Evolutionary conservation across 2,329 filamentous ascomycete genomes (phyloP).

Genomic region (Cordyceps cateniannulata): DNA sequence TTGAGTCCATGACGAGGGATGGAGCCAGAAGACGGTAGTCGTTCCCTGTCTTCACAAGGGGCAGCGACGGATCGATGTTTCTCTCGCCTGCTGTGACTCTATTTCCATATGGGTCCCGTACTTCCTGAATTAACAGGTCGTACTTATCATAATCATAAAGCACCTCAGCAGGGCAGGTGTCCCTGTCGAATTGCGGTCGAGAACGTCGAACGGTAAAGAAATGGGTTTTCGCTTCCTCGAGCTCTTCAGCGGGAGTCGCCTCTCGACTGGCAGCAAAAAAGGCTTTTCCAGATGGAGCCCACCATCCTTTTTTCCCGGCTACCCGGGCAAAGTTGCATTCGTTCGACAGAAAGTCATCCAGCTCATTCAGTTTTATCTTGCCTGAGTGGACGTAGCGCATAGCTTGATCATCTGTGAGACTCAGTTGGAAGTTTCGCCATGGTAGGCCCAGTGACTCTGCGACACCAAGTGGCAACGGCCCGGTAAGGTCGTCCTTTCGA

Average conservation of each 20-base stretch:
- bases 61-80: constrained; percentile 1
- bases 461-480: constrained; percentile 4
- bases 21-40: constrained; percentile 11
- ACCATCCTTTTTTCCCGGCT: neutral
- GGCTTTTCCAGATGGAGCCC: constrained; percentile 4
- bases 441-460: constrained; percentile 5
- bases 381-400: neutral
- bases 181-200: neutral
- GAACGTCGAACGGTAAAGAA: constrained; percentile 9
- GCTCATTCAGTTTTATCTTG: neutral
- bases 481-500: constrained; percentile 7
- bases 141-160: constrained; percentile 8
- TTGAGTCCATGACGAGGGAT: constrained; percentile 10
- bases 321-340: constrained; percentile 3
- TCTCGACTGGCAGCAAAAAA: neutral
- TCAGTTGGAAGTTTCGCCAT: constrained; percentile 6
- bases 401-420: constrained; percentile 2
- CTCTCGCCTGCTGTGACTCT: constrained; percentile 8
- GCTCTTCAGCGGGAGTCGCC: neutral
- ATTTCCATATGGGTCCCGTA: constrained; percentile 5
- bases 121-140: constrained; percentile 5
- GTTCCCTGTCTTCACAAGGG: constrained; percentile 1
- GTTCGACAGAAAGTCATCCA: neutral
- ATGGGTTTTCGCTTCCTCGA: neutral
- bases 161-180: neutral